phyloP scores from a whole-genome alignment of 2,329 filamentous ascomycete species.

The Fulvia fulva region DNA sequence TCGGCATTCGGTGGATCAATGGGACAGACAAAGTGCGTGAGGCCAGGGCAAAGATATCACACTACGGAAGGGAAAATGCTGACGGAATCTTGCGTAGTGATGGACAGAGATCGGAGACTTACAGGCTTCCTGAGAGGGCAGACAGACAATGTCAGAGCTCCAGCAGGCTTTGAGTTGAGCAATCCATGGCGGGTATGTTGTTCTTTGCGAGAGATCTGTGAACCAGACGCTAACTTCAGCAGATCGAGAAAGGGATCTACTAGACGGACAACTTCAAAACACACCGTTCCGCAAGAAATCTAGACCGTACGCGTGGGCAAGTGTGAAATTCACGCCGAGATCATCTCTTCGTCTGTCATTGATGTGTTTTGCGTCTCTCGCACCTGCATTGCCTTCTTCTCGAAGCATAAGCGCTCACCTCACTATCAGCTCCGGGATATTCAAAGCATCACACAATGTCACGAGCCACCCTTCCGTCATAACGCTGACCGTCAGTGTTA shows the following conservation, averaged over 20 bases:
- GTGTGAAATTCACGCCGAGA: not conserved
- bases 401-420: no score
- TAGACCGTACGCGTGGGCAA: not conserved
- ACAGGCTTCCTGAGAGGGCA: slow-evolving; percentile 60
- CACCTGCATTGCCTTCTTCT: no score
- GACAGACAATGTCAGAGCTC: slow-evolving; percentile 56
- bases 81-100: slow-evolving; percentile 48
- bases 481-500: no score
- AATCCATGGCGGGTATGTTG: slow-evolving; percentile 63
- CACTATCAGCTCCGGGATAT: no score
- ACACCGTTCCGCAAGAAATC: not conserved
- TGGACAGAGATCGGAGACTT: slow-evolving; percentile 61
- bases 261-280: not conserved
- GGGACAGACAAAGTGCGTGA: slow-evolving; percentile 56
- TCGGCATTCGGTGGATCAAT: slow-evolving; percentile 58
- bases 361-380: no score
- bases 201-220: not conserved
- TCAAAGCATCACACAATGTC: no score
- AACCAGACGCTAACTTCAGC: not conserved
- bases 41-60: not conserved
- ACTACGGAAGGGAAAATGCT: slow-evolving; percentile 5
- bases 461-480: no score
- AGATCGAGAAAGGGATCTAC: not conserved
- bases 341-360: no score
- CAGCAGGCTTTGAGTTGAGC: slow-evolving; percentile 62